phyloP scores from a whole-genome alignment of 73 alveolate species.

The Halteria grandinella region DNA sequence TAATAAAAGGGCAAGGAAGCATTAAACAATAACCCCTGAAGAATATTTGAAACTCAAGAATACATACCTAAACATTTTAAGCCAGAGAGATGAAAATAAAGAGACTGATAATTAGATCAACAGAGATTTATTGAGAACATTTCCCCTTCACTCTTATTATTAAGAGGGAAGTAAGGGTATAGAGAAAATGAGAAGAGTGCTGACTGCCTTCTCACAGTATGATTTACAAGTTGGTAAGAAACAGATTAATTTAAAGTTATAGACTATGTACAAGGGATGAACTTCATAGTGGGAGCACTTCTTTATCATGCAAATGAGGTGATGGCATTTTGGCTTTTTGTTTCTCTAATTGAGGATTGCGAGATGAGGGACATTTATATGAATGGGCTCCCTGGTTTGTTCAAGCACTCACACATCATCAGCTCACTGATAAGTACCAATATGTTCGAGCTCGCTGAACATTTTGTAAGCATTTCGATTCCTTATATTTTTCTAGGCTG shows the following conservation, averaged over 20 bases:
- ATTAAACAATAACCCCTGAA: too few relatives aligned
- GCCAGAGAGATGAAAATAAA: constrained; percentile 7
- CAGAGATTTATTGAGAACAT: constrained; percentile 48
- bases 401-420: constrained; percentile 62
- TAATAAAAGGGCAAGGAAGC: constrained; percentile 3
- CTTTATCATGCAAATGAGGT: constrained; percentile 87
- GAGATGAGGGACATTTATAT: constrained; percentile 77
- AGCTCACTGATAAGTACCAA: constrained; percentile 22
- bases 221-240: constrained; percentile 61
- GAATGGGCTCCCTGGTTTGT: constrained; percentile 81
- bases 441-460: not conserved
- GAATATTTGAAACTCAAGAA: constrained; percentile 19
- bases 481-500: constrained; percentile 5
- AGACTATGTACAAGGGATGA: constrained; percentile 93
- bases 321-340: constrained; percentile 90
- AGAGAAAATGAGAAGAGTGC: constrained; percentile 53
- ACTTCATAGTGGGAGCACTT: constrained; percentile 88
- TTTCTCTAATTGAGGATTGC: constrained; percentile 82
- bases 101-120: constrained; percentile 37
- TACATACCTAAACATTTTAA: not conserved
- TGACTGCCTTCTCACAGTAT: constrained; percentile 56
- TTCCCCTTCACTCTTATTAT: constrained; percentile 36
- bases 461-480: constrained; percentile 9
- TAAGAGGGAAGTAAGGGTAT: constrained; percentile 22
- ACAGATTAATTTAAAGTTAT: not conserved